Conservation (phyloP, 768 basidiomycete genomes). For the Suillus decipiens region DNA sequence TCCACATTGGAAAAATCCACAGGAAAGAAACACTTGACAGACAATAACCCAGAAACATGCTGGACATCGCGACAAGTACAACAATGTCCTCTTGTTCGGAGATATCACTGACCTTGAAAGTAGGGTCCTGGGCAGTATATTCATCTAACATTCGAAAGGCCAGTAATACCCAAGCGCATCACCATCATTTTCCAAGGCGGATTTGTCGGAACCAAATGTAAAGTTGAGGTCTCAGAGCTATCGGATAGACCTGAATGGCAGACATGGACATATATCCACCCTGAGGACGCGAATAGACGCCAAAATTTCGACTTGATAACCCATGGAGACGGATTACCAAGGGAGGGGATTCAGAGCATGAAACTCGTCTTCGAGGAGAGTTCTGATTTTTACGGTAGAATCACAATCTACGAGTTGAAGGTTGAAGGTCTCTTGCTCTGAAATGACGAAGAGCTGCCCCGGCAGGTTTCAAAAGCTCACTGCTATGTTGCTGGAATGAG, state of each 20-base stretch:
- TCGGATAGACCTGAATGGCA: conserved; percentile 47
- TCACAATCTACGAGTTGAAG: conserved; percentile 69
- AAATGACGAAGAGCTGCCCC: neutral
- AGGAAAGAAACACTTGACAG: conserved; percentile 69
- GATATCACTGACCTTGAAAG: conserved; percentile 9
- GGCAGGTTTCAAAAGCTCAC: neutral
- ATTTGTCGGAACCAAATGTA: conserved; percentile 73
- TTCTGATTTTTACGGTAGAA: conserved; percentile 84
- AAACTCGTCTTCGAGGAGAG: conserved; percentile 77
- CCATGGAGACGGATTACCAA: conserved; percentile 15
- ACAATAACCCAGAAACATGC: conserved; percentile 75
- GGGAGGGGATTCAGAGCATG: conserved; percentile 42
- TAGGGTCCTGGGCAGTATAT: conserved; percentile 80
- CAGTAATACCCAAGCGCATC: conserved; percentile 57
- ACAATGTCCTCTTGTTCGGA: conserved; percentile 7
- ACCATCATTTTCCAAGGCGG: conserved; percentile 82
- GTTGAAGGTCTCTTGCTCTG: conserved; percentile 27
- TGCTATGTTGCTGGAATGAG: neutral
- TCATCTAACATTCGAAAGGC: conserved; percentile 56
- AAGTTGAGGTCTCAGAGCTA: conserved; percentile 42
- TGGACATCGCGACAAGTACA: conserved; percentile 81
- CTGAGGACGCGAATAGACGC: conserved; percentile 76
- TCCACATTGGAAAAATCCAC: conserved; percentile 75
- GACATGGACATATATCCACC: conserved; percentile 58
- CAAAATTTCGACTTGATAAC: conserved; percentile 62